Percentiles rank a stretch among this genome's conserved stretches.
phyloP scores from a whole-genome alignment of 164 flowering plant genomes.

The Amborella trichopoda region DNA sequence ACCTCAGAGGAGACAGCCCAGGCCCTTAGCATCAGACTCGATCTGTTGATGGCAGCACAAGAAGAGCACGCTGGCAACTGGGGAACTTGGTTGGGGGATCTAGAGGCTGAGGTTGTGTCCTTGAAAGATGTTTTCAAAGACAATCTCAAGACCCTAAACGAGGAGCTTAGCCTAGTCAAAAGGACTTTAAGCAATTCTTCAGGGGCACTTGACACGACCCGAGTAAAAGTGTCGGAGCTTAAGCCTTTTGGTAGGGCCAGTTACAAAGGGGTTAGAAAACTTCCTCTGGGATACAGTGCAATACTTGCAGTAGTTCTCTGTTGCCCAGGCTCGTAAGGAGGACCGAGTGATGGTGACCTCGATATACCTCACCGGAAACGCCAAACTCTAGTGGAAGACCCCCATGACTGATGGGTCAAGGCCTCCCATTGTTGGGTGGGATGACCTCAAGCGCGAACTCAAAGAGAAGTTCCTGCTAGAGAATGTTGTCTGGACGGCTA shows the following conservation, averaged over 20 bases:
- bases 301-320: slow-evolving; percentile 5
- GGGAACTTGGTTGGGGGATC: no score
- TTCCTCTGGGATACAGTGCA: no score
- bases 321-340: background rate
- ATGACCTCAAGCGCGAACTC: background rate
- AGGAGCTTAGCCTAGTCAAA: no score
- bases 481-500: slow-evolving; percentile 9
- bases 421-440: background rate
- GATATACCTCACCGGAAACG: slow-evolving; percentile 3
- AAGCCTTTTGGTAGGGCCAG: background rate
- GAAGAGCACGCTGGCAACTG: no score
- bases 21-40: no score
- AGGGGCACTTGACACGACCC: no score
- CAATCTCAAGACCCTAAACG: no score
- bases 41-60: no score
- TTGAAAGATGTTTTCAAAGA: no score
- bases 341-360: background rate
- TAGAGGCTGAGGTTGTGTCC: no score
- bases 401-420: background rate
- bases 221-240: slow-evolving; percentile 4
- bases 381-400: slow-evolving; percentile 3
- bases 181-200: no score
- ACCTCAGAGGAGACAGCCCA: no score
- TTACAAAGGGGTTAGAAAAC: slow-evolving; percentile 7
- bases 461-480: slow-evolving; percentile 7